Evolutionary conservation across 108 stramenopile species (phyloP), one percentile per base, ranked within the genome.

Genomic region (Schizochytrium sp.): DNA sequence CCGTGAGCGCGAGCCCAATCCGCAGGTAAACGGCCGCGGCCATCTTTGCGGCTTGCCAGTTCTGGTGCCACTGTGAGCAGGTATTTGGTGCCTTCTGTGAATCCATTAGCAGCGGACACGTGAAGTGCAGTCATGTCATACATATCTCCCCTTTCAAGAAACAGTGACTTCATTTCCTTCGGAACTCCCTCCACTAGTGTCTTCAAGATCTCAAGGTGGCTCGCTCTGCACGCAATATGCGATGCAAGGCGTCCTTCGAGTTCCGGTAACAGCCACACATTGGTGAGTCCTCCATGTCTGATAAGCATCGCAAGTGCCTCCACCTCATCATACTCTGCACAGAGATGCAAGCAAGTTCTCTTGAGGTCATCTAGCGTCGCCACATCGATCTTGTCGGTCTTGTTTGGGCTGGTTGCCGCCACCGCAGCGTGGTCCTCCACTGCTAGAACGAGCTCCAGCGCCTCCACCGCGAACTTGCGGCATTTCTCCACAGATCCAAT

Each of bases 1-100:
- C 76, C 76, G 76, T 55, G 53, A 7, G 55, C 50, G 50, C 76
- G 76, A 0, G 76, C 76, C 76, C 76, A 83, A 1, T 83, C 76
- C 28, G 15, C 76, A 17, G 76, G 50, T 40, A 55, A n/a, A n/a
- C 76, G 76, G 53, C 76, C 76, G 2, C 76, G 76, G 0, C 50
- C 76, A 53, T 83, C 76, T 28, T 83, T 83, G 28, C 50, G 50
- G 15, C n/a, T 1, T 8, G 47, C 76, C 15, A 40, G n/a, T 28
- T 83, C 76, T 53, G 76, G 45, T 10, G 49, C 47, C 5, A 53
- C 28, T 10, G 10, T 53, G 76, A 83, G 47, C 45, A 83, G n/a
- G 1, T 55, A 12, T 40, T 83, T 83, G 76, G 38, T n/a, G 28
- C 76, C 76, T 28, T 83, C 76, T 10, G 53, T 28, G 28, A 83